These are phyloP conservation scores for Hyaloscypha variabilis DNA, from an alignment of 495 filamentous ascomycete genomes.

Conservation along the genomic window DNA sequence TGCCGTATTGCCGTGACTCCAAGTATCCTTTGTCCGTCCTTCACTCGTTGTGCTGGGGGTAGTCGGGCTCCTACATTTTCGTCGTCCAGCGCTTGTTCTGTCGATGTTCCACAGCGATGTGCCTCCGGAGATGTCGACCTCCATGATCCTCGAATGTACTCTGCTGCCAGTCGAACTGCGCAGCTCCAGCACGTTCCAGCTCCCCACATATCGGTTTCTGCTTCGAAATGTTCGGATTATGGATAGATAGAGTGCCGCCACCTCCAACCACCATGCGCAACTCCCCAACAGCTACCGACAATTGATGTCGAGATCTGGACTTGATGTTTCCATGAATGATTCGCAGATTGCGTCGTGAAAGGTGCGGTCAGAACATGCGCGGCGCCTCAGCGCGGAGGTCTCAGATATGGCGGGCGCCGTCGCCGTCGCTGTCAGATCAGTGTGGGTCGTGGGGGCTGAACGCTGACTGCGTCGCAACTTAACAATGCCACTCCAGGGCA, in stretches of 20 bases:
- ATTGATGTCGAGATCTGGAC: constrained; percentile 1
- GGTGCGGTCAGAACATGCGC: neutral
- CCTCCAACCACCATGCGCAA: neutral
- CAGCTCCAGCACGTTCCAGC: constrained; percentile 15
- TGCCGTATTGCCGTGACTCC: neutral
- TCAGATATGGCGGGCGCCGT: constrained; percentile 5
- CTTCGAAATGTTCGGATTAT: neutral
- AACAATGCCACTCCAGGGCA: neutral
- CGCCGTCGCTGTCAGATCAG: neutral
- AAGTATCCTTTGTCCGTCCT: constrained; percentile 4
- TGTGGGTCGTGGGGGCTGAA: neutral
- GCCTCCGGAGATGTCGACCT: neutral
- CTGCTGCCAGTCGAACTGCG: constrained; percentile 11
- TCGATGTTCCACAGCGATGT: neutral
- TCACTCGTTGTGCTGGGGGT: neutral
- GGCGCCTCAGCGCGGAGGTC: constrained; percentile 2
- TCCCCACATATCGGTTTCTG: constrained; percentile 4
- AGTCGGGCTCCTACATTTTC: neutral
- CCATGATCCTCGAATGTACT: constrained; percentile 12
- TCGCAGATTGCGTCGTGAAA: neutral
- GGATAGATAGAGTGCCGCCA: neutral
- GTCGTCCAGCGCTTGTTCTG: neutral
- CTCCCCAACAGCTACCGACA: constrained; percentile 19
- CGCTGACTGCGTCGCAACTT: neutral
- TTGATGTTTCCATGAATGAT: constrained; percentile 19